These are phyloP conservation scores for Plasmodium inui DNA, from an alignment of 169 alveolate species.

Conservation along the genomic window DNA sequence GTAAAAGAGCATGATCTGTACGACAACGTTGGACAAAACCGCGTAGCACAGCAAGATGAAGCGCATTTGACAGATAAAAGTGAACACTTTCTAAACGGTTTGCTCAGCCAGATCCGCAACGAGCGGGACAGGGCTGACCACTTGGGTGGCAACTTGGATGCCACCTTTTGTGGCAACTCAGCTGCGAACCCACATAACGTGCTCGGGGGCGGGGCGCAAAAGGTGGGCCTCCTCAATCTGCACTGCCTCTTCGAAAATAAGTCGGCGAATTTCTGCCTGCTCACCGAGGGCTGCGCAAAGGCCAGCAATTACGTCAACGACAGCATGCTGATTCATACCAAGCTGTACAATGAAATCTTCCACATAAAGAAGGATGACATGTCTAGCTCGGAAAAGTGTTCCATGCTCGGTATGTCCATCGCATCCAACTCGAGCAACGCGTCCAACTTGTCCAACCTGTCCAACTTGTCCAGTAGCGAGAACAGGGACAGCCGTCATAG, in stretches of 20 bases:
- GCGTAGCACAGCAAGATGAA: neutral
- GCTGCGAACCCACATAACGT: neutral
- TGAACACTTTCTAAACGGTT: neutral
- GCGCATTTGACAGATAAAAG: neutral
- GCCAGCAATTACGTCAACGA: constrained; percentile 66
- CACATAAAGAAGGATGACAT: constrained; percentile 12
- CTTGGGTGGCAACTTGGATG: neutral
- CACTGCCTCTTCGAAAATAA: constrained; percentile 65
- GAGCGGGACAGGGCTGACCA: neutral
- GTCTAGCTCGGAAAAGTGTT: neutral
- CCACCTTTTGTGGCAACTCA: neutral
- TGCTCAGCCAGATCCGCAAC: neutral
- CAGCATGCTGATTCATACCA: constrained; percentile 49
- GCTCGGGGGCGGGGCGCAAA: neutral
- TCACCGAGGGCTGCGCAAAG: constrained; percentile 64
- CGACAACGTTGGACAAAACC: neutral
- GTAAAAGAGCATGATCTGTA: neutral
- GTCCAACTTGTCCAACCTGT: neutral
- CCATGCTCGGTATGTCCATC: neutral
- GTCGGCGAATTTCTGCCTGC: constrained; percentile 32
- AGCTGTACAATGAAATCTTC: constrained; percentile 60
- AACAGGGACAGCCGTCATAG: neutral
- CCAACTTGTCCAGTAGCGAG: neutral
- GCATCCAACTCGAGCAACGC: neutral
- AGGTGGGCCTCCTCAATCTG: constrained; percentile 38